Base-by-base conservation (phyloP, 1,139 yeast genomes). In the Kodamaea derodonti region DNA sequence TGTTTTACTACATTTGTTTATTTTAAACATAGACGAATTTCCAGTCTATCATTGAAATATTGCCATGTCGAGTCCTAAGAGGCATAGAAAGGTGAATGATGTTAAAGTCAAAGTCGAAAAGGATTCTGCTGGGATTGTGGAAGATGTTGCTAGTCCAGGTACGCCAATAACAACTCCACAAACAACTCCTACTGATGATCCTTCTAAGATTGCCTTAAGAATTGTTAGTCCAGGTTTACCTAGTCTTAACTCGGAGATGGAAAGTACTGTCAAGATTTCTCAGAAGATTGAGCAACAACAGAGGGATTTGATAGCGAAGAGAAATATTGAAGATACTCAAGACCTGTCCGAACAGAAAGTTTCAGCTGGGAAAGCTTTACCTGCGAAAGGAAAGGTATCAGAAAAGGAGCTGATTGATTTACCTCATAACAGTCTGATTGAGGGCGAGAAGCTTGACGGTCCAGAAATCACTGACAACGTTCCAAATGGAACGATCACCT, bases 191-290 rank as follows among this genome's bases (percentile, higher is more conserved):
- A n/a, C 22, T 9, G 22, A 18, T 9, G 22, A 18, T 18, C 6
- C 22, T 7, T 18, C 22, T 30, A 46, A 16, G 8, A 25, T 63
- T 33, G 71, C 71, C 10, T 48, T 63, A 30, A 49, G 71, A 24
- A 60, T 67, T 22, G 72, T 66, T 9, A 56, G 65, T 39, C 79
- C 79, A n/a, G 77, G 77, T 0, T 50, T 72, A 24, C 72, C 76
- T 3, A 65, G 62, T 11, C 48, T 72, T 24, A 64, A 58, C 42
- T 63, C 62, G 20, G 74, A 71, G 43, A 71, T 74, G 77, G 64
- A 64, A 39, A 49, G 65, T 25, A 72, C 78, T 2, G 61, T 74
- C 33, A 56, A 62, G 38, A 56, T 68, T 12, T 69, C 76, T 29
- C 70, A 68, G 43, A 50, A 60, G 31, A 74, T 75, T 15, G 70